phyloP scores from a whole-genome alignment of 495 filamentous ascomycete genomes.

The Hypomontagnella submonticulosa region DNA sequence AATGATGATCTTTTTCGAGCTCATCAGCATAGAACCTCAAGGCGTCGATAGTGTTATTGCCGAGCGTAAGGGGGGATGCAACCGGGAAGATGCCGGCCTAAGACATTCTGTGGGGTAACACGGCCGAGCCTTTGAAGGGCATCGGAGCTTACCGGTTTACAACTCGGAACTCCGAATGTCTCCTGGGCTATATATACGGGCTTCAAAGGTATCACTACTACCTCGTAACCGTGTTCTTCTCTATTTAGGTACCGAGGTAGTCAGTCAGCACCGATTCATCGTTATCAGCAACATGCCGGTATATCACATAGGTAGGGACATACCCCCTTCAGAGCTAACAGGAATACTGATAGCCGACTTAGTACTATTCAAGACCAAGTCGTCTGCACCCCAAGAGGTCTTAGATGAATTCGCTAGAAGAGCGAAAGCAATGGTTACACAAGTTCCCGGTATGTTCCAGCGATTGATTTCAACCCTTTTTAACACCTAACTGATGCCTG shows the following conservation, averaged over 20 bases:
- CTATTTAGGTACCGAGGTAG: not conserved
- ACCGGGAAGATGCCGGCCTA: slow-evolving; percentile 5
- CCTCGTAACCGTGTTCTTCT: not conserved
- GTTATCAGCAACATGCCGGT: slow-evolving; percentile 17
- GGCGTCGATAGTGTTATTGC: not conserved
- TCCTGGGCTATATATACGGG: too few relatives aligned
- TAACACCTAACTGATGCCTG: not conserved
- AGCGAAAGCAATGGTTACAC: slow-evolving; percentile 8
- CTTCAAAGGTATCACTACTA: not conserved
- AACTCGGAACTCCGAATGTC: too few relatives aligned
- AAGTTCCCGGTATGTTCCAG: slow-evolving; percentile 14
- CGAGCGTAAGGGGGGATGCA: not conserved
- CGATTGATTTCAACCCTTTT: not conserved
- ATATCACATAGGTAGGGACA: slow-evolving; percentile 24
- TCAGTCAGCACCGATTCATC: not conserved
- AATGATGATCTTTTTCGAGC: too few relatives aligned
- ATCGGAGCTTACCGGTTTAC: slow-evolving; percentile 3
- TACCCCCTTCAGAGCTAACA: not conserved
- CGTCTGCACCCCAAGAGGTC: not conserved
- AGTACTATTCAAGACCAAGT: slow-evolving; percentile 19
- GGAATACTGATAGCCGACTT: not conserved
- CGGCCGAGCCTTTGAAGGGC: not conserved
- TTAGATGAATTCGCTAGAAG: slow-evolving; percentile 16
- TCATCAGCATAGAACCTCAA: not conserved
- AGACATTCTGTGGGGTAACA: slow-evolving; percentile 1